Percentiles rank a stretch among this genome's conserved stretches.
Conservation (phyloP, 257 asterid genomes). For the Rubia yunnanensis region DNA sequence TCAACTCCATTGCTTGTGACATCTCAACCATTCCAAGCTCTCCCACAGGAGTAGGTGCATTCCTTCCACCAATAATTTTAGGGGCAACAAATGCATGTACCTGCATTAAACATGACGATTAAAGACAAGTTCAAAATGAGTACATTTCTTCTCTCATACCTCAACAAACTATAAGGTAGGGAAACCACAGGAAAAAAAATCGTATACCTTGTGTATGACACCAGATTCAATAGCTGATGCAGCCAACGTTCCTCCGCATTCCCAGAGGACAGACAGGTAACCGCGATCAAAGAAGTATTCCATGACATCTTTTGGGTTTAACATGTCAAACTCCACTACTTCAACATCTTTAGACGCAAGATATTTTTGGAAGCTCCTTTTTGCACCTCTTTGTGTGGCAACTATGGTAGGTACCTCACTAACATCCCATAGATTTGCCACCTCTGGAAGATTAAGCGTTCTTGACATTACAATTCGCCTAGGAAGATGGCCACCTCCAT, state of each 20-base stretch:
- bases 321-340: constrained; percentile 84
- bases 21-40: constrained; percentile 99
- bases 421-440: constrained; percentile 84
- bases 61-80: constrained; percentile 85
- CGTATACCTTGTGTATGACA: constrained; percentile 73
- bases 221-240: constrained; percentile 94
- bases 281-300: constrained; percentile 88
- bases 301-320: constrained; percentile 77
- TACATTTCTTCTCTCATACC: neutral
- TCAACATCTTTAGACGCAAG: constrained; percentile 97
- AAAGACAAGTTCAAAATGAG: neutral
- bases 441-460: constrained; percentile 91
- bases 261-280: constrained; percentile 91
- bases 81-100: constrained; percentile 97
- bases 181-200: neutral
- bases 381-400: constrained; percentile 94
- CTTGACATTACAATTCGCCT: constrained; percentile 81
- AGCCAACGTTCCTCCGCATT: constrained; percentile 92
- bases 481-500: constrained; percentile 95
- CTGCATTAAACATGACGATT: constrained; percentile 25
- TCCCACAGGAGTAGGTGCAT: constrained; percentile 93
- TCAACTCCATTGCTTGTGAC: constrained; percentile 85
- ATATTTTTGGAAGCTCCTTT: constrained; percentile 68
- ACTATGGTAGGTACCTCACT: constrained; percentile 78
- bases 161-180: neutral